Conservation (phyloP, 257 asterid species). For the Catharanthus roseus region DNA sequence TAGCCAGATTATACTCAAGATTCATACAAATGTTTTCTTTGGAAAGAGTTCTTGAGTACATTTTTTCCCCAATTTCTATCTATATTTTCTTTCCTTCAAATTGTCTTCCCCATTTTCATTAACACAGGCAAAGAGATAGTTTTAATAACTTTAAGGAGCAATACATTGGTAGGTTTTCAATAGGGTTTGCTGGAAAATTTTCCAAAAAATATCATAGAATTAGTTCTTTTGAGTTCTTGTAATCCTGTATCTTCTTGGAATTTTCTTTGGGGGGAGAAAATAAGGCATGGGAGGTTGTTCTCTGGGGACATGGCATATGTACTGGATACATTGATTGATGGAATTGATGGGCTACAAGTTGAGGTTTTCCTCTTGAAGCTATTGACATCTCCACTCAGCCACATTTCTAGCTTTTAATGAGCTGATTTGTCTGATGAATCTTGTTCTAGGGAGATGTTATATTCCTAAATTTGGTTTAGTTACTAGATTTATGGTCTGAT, state of each 20-base stretch:
- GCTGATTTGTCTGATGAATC: background rate
- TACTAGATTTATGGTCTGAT: background rate
- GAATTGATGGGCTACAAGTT: slow-evolving; percentile 24
- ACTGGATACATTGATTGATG: slow-evolving; percentile 35
- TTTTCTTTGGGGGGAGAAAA: slow-evolving; percentile 31
- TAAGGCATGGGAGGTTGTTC: slow-evolving; percentile 31
- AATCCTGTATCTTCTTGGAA: slow-evolving; percentile 37
- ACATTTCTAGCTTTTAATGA: slow-evolving; percentile 3
- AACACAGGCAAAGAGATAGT: slow-evolving; percentile 47
- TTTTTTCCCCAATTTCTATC: slow-evolving; percentile 26
- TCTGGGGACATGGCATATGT: slow-evolving; percentile 31
- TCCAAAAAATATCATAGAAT: slow-evolving; percentile 29
- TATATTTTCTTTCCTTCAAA: slow-evolving; percentile 33
- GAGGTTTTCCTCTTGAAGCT: slow-evolving; percentile 17
- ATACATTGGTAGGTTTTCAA: slow-evolving; percentile 32
- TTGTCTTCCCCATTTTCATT: slow-evolving; percentile 37
- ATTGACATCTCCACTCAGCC: background rate
- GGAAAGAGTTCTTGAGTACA: slow-evolving; percentile 44
- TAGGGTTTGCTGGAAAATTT: slow-evolving; percentile 35
- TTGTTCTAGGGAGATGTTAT: background rate
- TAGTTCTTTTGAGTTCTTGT: slow-evolving; percentile 28
- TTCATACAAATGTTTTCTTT: slow-evolving; percentile 39
- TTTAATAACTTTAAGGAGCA: slow-evolving; percentile 41
- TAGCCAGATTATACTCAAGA: slow-evolving; percentile 50
- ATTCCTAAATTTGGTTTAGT: slow-evolving; percentile 1